Conservation (phyloP, 345 rosid genomes). For the Eucalyptus cladocalyx region DNA sequence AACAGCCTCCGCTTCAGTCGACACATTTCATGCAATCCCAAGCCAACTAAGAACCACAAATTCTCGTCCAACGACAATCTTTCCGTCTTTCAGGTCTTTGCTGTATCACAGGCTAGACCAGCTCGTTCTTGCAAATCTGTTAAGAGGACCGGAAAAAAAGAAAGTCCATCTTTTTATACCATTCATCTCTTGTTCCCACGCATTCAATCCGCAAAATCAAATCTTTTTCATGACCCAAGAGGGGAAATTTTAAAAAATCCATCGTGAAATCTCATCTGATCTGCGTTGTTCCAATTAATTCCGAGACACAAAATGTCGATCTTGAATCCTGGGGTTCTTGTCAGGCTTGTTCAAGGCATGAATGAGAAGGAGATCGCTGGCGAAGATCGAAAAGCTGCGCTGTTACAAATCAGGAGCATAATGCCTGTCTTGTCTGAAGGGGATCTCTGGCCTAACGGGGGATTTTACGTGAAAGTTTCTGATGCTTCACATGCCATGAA, state of each 20-base stretch:
- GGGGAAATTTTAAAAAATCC: background rate
- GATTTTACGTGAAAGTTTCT: constrained; percentile 55
- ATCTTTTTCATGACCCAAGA: background rate
- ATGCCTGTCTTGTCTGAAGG: constrained; percentile 58
- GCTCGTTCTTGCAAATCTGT: background rate
- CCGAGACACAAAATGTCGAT: constrained; percentile 17
- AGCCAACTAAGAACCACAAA: background rate
- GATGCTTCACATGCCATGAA: constrained; percentile 52
- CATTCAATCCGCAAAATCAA: background rate
- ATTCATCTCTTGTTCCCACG: background rate
- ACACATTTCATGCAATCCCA: background rate
- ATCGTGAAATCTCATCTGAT: background rate
- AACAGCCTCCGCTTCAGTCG: background rate
- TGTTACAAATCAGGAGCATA: constrained; percentile 64
- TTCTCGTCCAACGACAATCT: background rate
- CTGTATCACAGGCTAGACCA: background rate
- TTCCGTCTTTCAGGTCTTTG: background rate
- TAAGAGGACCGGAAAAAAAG: background rate
- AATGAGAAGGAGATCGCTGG: constrained; percentile 10
- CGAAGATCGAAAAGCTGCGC: constrained; percentile 21
- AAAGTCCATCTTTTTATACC: background rate
- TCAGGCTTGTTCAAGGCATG: constrained; percentile 49
- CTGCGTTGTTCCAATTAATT: background rate
- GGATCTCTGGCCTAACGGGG: constrained; percentile 69
- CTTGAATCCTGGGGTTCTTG: constrained; percentile 41